phyloP scores from a whole-genome alignment of 2,329 filamentous ascomycete genomes.

The Lanzia echinophila region DNA sequence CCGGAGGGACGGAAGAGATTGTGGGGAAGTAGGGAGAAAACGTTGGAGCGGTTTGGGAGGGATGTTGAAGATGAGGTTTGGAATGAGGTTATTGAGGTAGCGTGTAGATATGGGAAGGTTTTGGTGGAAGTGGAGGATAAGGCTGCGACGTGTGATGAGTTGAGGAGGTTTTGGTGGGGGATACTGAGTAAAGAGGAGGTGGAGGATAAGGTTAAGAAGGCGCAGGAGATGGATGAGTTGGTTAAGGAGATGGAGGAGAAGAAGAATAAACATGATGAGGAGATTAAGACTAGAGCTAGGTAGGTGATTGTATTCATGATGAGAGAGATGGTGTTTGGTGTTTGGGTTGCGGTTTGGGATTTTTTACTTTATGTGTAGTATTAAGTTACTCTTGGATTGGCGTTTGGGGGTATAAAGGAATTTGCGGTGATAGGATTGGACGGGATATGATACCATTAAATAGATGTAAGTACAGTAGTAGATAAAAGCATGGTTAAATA shows the following conservation, averaged over 20 bases:
- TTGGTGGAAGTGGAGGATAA: not conserved
- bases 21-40: not conserved
- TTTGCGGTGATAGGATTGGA: too few species aligned
- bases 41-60: slow-evolving; percentile 1
- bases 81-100: slow-evolving; percentile 8
- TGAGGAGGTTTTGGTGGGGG: slow-evolving; percentile 9
- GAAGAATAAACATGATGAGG: too few species aligned
- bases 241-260: not conserved
- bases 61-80: slow-evolving; percentile 8
- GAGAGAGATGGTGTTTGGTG: too few species aligned
- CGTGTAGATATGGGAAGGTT: slow-evolving; percentile 2
- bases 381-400: too few species aligned
- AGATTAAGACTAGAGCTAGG: too few species aligned
- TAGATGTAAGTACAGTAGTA: too few species aligned
- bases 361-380: too few species aligned
- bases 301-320: too few species aligned
- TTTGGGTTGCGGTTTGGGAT: too few species aligned
- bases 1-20: not conserved
- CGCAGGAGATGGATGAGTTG: not conserved
- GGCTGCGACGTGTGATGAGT: not conserved
- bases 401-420: too few species aligned
- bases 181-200: slow-evolving; percentile 1
- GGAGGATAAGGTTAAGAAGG: not conserved
- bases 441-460: too few species aligned
- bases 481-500: too few species aligned